Evolutionary conservation across 176 grass and related monocot genomes (phyloP).

Genomic region (Hyparrhenia diplandra): DNA sequence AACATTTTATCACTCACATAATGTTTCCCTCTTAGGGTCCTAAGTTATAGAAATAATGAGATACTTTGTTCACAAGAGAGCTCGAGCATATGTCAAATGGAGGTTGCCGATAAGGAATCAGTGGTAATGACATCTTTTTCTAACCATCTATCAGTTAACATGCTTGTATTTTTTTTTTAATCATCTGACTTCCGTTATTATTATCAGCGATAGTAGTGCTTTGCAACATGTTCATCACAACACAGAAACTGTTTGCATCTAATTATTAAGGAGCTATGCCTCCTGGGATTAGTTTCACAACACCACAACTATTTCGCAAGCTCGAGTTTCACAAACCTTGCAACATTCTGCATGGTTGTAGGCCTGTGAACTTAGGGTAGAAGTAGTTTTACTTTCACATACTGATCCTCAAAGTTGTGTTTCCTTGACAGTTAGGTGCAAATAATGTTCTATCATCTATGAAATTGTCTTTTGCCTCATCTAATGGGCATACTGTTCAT

Average conservation of each 20-base stretch:
- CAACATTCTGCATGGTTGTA: background rate
- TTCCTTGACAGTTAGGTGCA: background rate
- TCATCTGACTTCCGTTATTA: background rate
- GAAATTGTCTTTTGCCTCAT: background rate
- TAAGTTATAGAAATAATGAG: conserved; percentile 33
- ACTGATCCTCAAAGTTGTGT: background rate
- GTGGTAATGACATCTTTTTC: conserved; percentile 41
- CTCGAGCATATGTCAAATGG: conserved; percentile 58
- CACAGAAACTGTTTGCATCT: background rate
- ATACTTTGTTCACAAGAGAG: conserved; percentile 37
- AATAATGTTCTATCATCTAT: background rate
- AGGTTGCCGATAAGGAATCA: conserved; percentile 57
- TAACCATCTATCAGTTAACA: background rate
- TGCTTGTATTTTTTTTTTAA: background rate
- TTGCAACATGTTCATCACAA: background rate
- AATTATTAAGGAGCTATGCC: background rate
- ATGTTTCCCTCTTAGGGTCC: conserved; percentile 27
- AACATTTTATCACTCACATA: background rate
- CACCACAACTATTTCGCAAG: background rate
- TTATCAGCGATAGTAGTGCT: background rate
- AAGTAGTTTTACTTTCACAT: background rate
- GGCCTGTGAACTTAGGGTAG: background rate
- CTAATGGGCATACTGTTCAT: background rate
- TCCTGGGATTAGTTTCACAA: background rate
- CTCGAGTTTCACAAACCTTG: background rate